A percentile compares a stretch with the other conserved stretches of the same genome.
Evolutionary conservation across 1,284 basidiomycete species (phyloP).

Genomic region (Wolfiporia cocos): DNA sequence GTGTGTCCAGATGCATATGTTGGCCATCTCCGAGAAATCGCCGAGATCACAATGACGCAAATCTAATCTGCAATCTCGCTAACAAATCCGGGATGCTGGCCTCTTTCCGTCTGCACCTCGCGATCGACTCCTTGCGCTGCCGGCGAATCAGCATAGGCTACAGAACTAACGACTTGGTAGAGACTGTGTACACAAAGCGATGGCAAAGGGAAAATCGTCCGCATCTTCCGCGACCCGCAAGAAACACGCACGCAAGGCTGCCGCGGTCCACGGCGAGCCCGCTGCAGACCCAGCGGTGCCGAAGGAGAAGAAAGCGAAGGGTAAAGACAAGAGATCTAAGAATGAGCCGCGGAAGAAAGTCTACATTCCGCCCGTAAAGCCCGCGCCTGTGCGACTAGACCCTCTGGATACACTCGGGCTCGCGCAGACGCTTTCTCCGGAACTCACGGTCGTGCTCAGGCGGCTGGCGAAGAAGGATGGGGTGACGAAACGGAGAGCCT

Average conservation of each 20-base stretch:
- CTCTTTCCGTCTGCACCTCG: too few relatives aligned
- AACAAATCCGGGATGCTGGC: too few relatives aligned
- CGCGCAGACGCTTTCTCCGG: slow-evolving; percentile 70
- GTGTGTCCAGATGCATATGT: too few relatives aligned
- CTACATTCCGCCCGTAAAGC: slow-evolving; percentile 85
- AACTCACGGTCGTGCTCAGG: slow-evolving; percentile 80
- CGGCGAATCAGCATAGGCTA: too few relatives aligned
- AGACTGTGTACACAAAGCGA: too few relatives aligned
- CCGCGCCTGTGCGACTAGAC: slow-evolving; percentile 79
- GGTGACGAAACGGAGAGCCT: slow-evolving; percentile 79
- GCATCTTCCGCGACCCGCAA: slow-evolving; percentile 79
- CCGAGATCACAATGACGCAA: too few relatives aligned
- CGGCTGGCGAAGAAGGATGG: slow-evolving; percentile 89
- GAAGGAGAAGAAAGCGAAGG: slow-evolving; percentile 40
- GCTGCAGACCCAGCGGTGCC: slow-evolving; percentile 27
- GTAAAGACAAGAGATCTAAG: slow-evolving; percentile 49
- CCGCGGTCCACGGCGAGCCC: slow-evolving; percentile 21
- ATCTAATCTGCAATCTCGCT: too few relatives aligned
- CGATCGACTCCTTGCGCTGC: too few relatives aligned
- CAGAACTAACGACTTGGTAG: too few relatives aligned
- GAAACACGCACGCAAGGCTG: slow-evolving; percentile 71
- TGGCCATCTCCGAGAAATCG: too few relatives aligned
- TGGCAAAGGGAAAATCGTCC: slow-evolving; percentile 64
- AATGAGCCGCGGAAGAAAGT: slow-evolving; percentile 70
- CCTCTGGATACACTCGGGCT: slow-evolving; percentile 89